Conservation (phyloP, 805 yeast species). For the Wickerhamiella parazyma region DNA sequence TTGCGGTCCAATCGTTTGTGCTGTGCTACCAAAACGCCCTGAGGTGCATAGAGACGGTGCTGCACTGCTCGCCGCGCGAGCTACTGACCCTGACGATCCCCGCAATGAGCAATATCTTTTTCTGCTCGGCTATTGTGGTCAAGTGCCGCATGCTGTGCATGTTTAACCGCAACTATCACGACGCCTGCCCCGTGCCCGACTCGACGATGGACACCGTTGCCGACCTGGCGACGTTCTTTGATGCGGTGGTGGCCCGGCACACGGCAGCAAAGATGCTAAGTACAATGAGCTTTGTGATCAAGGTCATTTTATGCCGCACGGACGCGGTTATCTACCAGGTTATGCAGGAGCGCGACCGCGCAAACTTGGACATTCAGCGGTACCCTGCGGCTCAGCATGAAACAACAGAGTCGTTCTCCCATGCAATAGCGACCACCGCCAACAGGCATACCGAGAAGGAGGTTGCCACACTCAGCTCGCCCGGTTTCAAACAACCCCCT, state of each 20-base stretch:
- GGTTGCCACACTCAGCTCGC: not conserved
- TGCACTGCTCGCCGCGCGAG: constrained; percentile 26
- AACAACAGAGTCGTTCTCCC: not conserved
- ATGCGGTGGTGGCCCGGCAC: constrained; percentile 16
- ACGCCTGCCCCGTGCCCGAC: constrained; percentile 18
- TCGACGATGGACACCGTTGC: constrained; percentile 16
- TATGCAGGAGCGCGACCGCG: constrained; percentile 3
- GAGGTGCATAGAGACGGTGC: constrained; percentile 16
- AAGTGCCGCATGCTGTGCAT: constrained; percentile 23
- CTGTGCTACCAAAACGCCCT: constrained; percentile 19
- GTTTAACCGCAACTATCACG: constrained; percentile 20
- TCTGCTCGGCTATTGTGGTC: constrained; percentile 22
- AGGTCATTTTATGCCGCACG: constrained; percentile 24
- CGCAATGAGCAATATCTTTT: constrained; percentile 20
- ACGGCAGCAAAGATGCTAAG: constrained; percentile 23
- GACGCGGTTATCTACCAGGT: constrained; percentile 20
- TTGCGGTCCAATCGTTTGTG: constrained; percentile 20
- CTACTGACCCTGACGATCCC: constrained; percentile 40
- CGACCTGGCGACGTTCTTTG: constrained; percentile 15
- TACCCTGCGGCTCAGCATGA: not conserved
- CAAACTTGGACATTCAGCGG: constrained; percentile 9
- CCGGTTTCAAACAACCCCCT: too few relatives aligned
- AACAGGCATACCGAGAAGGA: not conserved
- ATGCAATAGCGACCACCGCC: not conserved
- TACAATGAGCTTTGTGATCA: constrained; percentile 22